Conservation (phyloP, 192 early-diverging fungal genomes). For the Rhizophlyctis rosea region DNA sequence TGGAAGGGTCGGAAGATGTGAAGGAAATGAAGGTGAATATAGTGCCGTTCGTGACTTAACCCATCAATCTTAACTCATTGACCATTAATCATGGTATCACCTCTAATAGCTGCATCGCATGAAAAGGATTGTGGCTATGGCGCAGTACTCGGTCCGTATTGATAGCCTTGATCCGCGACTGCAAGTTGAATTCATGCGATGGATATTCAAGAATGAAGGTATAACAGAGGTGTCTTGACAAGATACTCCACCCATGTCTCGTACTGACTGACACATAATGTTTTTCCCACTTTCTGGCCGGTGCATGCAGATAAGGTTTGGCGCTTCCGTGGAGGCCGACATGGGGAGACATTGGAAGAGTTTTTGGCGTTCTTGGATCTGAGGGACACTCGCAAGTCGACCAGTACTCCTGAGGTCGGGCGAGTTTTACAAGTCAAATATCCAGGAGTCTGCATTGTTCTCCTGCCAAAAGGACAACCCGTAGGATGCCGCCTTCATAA, state of each 20-base stretch:
- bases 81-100: too few relatives aligned
- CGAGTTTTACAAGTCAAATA: background rate
- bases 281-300: background rate
- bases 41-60: too few relatives aligned
- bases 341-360: background rate
- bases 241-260: too few relatives aligned
- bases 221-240: too few relatives aligned
- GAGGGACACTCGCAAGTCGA: too few relatives aligned
- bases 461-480: background rate
- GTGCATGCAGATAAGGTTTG: background rate
- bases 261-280: background rate
- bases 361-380: background rate
- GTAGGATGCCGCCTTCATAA: background rate
- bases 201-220: constrained; percentile 2
- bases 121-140: background rate
- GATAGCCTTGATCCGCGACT: background rate
- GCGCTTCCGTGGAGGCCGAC: background rate
- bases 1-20: too few relatives aligned
- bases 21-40: too few relatives aligned
- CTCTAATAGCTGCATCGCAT: background rate
- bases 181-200: background rate
- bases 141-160: background rate
- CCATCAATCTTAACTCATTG: too few relatives aligned
- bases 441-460: background rate
- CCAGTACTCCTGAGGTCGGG: background rate